Base-by-base conservation (phyloP, 345 rosid species). In the Populus nigra region DNA sequence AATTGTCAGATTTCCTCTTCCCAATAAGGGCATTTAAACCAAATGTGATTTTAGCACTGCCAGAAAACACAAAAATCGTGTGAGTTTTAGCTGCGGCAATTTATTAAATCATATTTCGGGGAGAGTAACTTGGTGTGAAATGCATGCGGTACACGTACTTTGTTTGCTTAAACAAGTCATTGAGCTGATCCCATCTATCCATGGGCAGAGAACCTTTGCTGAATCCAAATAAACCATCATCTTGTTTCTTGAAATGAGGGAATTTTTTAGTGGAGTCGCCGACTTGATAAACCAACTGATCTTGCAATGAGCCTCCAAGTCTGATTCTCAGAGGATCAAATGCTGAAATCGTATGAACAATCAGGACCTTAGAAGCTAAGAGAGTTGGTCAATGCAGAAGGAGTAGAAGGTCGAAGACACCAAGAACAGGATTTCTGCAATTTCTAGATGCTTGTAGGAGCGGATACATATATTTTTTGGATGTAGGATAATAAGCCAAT, bases 141-240 rank as follows among this genome's bases (percentile, higher is more conserved):
- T 47, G 50, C 39, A 5, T 35, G 38, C 17, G 18, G 20, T 5
- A 47, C n/a, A 22, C 84, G 45, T 41, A 88, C 92, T 89, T 84
- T 4, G 91, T 88, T 79, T 77, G 18, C 35, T 82, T 80, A 36
- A 90, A 77, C 27, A 87, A 71, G 29, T 22, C 13, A 72, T 86
- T 84, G 35, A 90, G 79, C 55, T 86, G 66, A 76, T 90, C 92
- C 94, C 92, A 90, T 82, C 86, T 82, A 1, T 83, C 66, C 91
- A 84, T 87, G 5, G 72, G 11, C 10, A 91, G 87, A 70, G 90
- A 81, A 15, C 91, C 92, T 75, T 50, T 35, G 74, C 77, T 86
- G 79, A 91, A 91, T 10, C 89, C 90, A 36, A 89, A 91, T 82
- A 88, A 36, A 13, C 81, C 84, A 8, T 15, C 75, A 0, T 71